phyloP scores from a whole-genome alignment of 345 rosid species.

The Cardamine resedifolia region DNA sequence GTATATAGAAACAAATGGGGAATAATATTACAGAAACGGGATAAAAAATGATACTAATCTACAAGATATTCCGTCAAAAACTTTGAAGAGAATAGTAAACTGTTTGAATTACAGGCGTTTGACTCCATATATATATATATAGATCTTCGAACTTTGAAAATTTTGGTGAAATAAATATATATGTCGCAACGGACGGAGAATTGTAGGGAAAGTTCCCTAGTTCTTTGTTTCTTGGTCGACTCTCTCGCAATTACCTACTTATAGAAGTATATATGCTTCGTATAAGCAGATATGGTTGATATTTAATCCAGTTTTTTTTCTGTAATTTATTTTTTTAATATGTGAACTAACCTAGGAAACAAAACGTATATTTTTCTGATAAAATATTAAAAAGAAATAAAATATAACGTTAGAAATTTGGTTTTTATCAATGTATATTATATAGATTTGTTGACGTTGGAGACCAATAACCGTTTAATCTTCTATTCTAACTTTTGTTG shows the following conservation, averaged over 20 bases:
- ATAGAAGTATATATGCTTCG: not conserved
- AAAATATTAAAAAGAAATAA: too few relatives aligned
- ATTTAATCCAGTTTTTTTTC: not conserved
- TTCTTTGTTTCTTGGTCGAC: slow-evolving; percentile 21
- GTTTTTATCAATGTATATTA: too few relatives aligned
- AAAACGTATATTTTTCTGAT: not conserved
- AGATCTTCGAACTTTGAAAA: slow-evolving; percentile 20
- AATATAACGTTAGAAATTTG: too few relatives aligned
- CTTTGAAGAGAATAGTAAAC: slow-evolving; percentile 26
- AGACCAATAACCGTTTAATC: too few relatives aligned
- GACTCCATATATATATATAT: too few relatives aligned
- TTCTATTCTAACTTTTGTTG: too few relatives aligned
- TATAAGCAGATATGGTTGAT: not conserved
- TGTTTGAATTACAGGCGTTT: slow-evolving; percentile 28
- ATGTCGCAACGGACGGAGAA: not conserved
- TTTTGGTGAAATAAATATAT: not conserved
- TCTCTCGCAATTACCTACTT: not conserved
- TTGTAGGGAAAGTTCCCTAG: slow-evolving; percentile 3
- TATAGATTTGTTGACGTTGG: too few relatives aligned
- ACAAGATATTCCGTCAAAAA: not conserved
- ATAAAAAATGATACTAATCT: not conserved
- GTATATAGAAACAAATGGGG: not conserved
- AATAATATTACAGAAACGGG: not conserved
- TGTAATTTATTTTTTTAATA: not conserved
- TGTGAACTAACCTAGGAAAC: not conserved